These are phyloP conservation scores for Spergularia marina DNA, from an alignment of 148 eudicot genomes.

Conservation along the genomic window DNA sequence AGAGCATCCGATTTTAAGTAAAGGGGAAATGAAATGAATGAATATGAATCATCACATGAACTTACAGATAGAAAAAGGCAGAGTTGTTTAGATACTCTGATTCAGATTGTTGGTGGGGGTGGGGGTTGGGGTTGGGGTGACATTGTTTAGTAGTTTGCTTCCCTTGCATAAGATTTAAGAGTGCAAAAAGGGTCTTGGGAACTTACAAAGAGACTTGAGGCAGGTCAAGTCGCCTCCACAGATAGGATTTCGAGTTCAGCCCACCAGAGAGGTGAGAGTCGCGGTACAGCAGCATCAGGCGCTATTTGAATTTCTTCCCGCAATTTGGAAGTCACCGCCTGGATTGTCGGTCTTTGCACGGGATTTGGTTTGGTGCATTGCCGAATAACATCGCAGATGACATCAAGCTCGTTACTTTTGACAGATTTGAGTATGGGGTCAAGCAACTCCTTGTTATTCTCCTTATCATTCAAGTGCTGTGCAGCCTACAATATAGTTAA, in stretches of 20 bases:
- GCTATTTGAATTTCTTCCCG: slow-evolving; percentile 48
- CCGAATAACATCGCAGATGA: slow-evolving; percentile 56
- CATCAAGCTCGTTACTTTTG: slow-evolving; percentile 61
- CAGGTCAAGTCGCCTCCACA: slow-evolving; percentile 51
- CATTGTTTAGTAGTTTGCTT: slow-evolving; percentile 10
- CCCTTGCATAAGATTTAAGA: slow-evolving; percentile 18
- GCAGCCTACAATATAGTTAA: slow-evolving; percentile 42
- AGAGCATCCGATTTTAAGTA: not conserved
- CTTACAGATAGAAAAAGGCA: slow-evolving; percentile 9
- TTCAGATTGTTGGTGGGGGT: not conserved
- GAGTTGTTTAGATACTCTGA: slow-evolving; percentile 10
- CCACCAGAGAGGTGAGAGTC: slow-evolving; percentile 97
- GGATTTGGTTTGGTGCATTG: slow-evolving; percentile 54
- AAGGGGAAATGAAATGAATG: not conserved
- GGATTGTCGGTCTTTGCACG: slow-evolving; percentile 54
- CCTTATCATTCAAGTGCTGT: slow-evolving; percentile 43
- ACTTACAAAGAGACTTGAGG: slow-evolving; percentile 11
- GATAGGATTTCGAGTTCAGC: slow-evolving; percentile 93
- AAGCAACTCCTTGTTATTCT: slow-evolving; percentile 35
- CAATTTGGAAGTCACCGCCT: slow-evolving; percentile 39
- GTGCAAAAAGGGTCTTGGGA: slow-evolving; percentile 14
- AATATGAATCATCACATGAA: slow-evolving; percentile 24
- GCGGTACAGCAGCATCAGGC: slow-evolving; percentile 73
- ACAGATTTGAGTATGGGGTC: slow-evolving; percentile 63
- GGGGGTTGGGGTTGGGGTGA: not conserved